Evolutionary conservation across 305 asterid genomes (phyloP).

Genomic region (Lippia alba): DNA sequence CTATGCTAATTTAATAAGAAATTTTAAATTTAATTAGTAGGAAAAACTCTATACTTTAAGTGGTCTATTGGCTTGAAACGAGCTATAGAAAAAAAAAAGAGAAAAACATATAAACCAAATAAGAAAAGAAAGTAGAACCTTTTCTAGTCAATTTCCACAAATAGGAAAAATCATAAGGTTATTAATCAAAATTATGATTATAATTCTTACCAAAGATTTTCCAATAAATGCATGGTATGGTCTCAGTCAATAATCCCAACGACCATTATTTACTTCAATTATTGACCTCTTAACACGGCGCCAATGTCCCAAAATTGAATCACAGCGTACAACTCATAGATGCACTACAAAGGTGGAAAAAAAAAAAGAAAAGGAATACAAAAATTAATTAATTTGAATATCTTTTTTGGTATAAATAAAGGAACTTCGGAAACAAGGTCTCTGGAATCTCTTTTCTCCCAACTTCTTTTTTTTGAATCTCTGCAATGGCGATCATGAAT

Average conservation of each 20-base stretch:
- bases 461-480: conserved; percentile 43
- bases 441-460: conserved; percentile 34
- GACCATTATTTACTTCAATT: not conserved
- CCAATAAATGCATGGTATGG: too few species aligned
- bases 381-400: not conserved
- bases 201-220: too few species aligned
- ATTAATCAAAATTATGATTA: too few species aligned
- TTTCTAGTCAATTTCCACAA: not conserved
- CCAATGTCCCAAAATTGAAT: not conserved
- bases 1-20: too few species aligned
- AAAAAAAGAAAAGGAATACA: not conserved
- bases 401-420: not conserved
- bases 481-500: conserved; percentile 68
- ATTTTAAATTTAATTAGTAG: too few species aligned
- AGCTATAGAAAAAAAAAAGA: too few species aligned
- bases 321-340: conserved; percentile 8
- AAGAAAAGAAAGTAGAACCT: too few species aligned
- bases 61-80: too few species aligned
- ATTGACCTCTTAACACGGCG: not conserved
- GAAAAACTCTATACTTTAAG: too few species aligned
- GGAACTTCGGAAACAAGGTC: conserved; percentile 4
- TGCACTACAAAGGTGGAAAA: not conserved
- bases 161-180: too few species aligned
- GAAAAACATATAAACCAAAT: too few species aligned
- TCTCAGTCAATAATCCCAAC: too few species aligned